phyloP scores from a whole-genome alignment of 164 flowering plant genomes.

The Macadamia integrifolia region DNA sequence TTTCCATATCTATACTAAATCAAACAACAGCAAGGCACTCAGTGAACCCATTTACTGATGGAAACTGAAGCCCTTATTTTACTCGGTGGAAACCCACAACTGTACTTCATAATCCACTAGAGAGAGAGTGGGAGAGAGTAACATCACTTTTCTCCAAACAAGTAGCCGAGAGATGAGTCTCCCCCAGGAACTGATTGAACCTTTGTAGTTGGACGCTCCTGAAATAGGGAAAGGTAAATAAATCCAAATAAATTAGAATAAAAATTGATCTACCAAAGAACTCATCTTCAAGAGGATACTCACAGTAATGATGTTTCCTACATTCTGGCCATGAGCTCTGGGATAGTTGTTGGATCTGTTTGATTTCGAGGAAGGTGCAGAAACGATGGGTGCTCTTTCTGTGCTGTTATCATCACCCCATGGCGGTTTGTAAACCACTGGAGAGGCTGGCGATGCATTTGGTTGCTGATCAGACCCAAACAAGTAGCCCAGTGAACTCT shows the following conservation, averaged over 20 bases:
- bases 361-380: constrained; percentile 12
- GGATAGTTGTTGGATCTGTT: constrained; percentile 19
- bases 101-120: neutral
- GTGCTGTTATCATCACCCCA: constrained; percentile 17
- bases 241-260: neutral
- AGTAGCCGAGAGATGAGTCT: constrained; percentile 43
- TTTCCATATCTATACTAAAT: neutral
- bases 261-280: neutral
- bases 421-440: constrained; percentile 11
- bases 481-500: constrained; percentile 33
- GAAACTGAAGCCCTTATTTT: neutral
- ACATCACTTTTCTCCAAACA: constrained; percentile 39
- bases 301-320: constrained; percentile 32
- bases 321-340: constrained; percentile 27
- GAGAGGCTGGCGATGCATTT: constrained; percentile 5
- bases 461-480: constrained; percentile 26
- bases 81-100: neutral
- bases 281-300: constrained; percentile 6
- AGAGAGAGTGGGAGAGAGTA: neutral
- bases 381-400: constrained; percentile 2
- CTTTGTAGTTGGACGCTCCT: constrained; percentile 49
- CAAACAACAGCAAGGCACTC: neutral
- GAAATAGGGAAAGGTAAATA: neutral
- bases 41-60: neutral
- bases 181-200: constrained; percentile 43